Evolutionary conservation across 768 basidiomycete genomes (phyloP), one percentile per base, ranked within the genome.

Genomic region (Lyophyllum shimeji): DNA sequence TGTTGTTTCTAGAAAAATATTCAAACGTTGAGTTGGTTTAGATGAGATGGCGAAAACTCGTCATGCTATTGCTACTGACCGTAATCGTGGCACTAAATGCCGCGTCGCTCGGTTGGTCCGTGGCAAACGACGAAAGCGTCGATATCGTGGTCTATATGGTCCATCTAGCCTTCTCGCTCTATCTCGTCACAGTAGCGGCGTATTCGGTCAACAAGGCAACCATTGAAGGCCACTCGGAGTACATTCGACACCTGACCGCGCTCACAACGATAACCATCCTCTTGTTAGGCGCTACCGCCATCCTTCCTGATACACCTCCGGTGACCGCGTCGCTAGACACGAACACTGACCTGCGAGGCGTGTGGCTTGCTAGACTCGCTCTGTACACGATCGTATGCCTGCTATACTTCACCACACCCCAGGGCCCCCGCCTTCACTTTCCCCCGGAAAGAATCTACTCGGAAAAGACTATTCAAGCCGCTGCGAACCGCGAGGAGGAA

Each of bases 371-470:
- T 2, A 72, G 77, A 8, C 64, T 87, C 15, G 74, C 62, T 5
- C 65, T 87, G 18, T 88, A 86, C 61, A 65, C 71, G 23, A 34
- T 82, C 17, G 71, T 78, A 1, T 74, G 73, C 53, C 54, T 73
- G 33, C 46, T 73, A 8, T 68, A 69, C 7, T 69, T 76, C 39
- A 76, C 86, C n/a, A 87, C 85, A 1, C 89, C 88, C 2, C 75
- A 80, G 34, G 93, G 93, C 0, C 95, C 95, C 0, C 72, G 77
- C 8, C 74, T 95, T 5, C 82, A 92, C 65, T 91, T 83, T 64
- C 87, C 90, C 0, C 74, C 85, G n/a, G 80, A 85, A 53, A 71
- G 72, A 11, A 86, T 95, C 33, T 95, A 94, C 66, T 83, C 88
- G 0, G 79, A 86, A 47, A 92, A 91, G 70, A 82, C 77, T 0